Base-by-base conservation (phyloP, 164 flowering plant species). In the Liquidambar formosana region DNA sequence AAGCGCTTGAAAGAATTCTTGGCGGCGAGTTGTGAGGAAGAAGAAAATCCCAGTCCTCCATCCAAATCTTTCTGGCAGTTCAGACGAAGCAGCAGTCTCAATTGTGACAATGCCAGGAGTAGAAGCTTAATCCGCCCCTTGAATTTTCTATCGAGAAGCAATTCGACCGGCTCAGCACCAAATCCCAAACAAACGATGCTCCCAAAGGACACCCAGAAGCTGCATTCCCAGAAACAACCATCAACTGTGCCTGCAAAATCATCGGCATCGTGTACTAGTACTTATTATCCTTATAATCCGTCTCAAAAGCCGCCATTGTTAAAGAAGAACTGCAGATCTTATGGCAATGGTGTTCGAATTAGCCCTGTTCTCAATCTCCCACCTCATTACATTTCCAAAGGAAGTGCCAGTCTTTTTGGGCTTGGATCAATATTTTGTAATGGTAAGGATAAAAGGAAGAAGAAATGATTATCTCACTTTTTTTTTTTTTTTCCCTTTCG, bases 151-250 rank as follows among this genome's bases (percentile, higher is more conserved):
- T 81, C 87, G 0, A 72, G 97, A 46, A 91, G 98, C 71, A 83
- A 87, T 67, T 93, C 98, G n/a, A 91, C 95, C 9, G 96, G 96
- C 49, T 90, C 96, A 3, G 81, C 80, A 15, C 81, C 87, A 23
- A 81, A 73, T 72, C 73, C 80, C 8, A 88, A 83, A 65, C 78
- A 76, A 56, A 27, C 47, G 4, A 38, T 48, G 27, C 8, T n/a
- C 0, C 27, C 75, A 25, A 86, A 83, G 71, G 81, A 77, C n/a
- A 72, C 59, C 49, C 75, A 77, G 43, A 86, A 76, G 70, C 89
- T 72, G 77, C 18, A 69, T 56, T 57, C 75, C 19, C 79, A 72
- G 71, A 82, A 76, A 59, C 81, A 78, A 33, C 67, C 73, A 4
- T 38, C 77, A 10, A 53, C 44, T 9, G 15, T 66, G 15, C 56